Evolutionary conservation across 371 early-diverging fungal species (phyloP), one percentile per base, ranked within the genome.

Genomic region (Zychaea mexicana): DNA sequence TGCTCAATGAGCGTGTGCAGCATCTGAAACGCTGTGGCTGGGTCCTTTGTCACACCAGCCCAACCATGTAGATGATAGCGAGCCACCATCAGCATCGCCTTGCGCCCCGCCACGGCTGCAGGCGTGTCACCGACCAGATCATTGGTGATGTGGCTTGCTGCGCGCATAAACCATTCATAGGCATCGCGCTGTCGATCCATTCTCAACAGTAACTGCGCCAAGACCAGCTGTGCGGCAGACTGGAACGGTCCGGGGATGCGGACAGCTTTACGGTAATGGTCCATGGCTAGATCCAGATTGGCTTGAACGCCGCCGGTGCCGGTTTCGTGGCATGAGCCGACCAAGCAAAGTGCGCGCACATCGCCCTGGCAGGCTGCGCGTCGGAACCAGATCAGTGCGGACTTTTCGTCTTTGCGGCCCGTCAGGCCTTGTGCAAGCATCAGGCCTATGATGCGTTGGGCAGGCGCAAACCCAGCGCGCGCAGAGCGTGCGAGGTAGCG

Each of bases 301-400:
- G 78, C 66, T 22, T 26, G 31, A 3, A 79, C 77, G 3, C 90
- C 86, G 9, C 92, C 92, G 31, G 84, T 73, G 21, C 94, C 94
- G 57, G 88, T 81, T 30, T 88, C 87, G 65, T 89, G 89, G 31
- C 87, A 88, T 62, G 90, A 82, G 0, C 92, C 94, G 19, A 93
- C 78, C 24, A 88, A 83, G 66, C 88, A 87, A 65, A 90, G 76
- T 0, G 93, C 90, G 22, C 85, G 57, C 0, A 85, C 80, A 62
- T 91, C 86, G 24, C 89, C 90, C 22, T 81, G 77, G 2, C 76
- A 65, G 0, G 92, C 91, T 3, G 92, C 87, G 38, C 78, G 79
- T 15, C 72, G 70, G 73, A 89, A 94, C 87, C 90, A 90, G 0
- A 76, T 60, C 6, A 91, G 76, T 0, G 94, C 93, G 17, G 72